Percentiles rank a stretch among this genome's conserved stretches.
Evolutionary conservation across 78 protist genomes (phyloP).

Genomic region (Bigelowiella natans): DNA sequence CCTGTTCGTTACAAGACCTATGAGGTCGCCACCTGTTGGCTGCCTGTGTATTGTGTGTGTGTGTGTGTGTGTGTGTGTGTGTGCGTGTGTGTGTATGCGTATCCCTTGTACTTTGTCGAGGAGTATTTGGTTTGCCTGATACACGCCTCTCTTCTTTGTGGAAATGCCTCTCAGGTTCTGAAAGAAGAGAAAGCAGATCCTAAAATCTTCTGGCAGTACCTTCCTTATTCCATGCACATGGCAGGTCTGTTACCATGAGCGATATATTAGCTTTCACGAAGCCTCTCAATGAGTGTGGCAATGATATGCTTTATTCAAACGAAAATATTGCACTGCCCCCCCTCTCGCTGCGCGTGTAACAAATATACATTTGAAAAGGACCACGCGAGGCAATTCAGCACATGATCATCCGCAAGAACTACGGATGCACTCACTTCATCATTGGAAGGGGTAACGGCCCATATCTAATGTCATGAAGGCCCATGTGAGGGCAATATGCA

Average conservation of each 20-base stretch:
- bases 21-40: slow-evolving; percentile 53
- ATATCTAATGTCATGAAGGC: too few relatives aligned
- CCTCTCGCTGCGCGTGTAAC: background rate
- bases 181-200: background rate
- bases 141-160: too few relatives aligned
- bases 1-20: slow-evolving; percentile 65
- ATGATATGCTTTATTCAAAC: too few relatives aligned
- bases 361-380: slow-evolving; percentile 51
- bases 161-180: background rate
- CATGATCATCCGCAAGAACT: slow-evolving; percentile 83
- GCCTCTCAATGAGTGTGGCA: too few relatives aligned
- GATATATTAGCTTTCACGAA: background rate
- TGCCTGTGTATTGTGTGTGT: background rate
- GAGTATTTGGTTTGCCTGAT: background rate
- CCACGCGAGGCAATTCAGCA: slow-evolving; percentile 92
- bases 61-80: background rate
- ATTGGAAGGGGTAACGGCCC: background rate
- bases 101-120: background rate
- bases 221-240: slow-evolving; percentile 51
- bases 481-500: too few relatives aligned
- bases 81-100: background rate
- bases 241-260: background rate
- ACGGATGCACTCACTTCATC: slow-evolving; percentile 26
- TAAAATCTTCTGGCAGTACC: slow-evolving; percentile 27
- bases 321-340: background rate